phyloP scores from a whole-genome alignment of 495 filamentous ascomycete genomes.

The Xylaria sp. region DNA sequence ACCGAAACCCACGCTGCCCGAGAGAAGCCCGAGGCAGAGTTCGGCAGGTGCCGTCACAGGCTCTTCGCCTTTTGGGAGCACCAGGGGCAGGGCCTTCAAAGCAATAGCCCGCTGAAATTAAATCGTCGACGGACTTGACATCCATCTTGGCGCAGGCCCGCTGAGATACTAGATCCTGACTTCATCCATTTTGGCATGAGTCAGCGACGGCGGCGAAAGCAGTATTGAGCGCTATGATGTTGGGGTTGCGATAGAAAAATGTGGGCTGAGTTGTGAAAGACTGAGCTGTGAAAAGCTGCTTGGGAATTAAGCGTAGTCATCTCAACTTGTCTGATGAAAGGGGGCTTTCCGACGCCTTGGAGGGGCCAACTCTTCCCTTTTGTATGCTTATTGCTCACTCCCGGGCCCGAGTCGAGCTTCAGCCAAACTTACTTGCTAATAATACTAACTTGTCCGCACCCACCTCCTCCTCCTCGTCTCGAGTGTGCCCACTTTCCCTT shows the following conservation, averaged over 20 bases:
- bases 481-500: not conserved
- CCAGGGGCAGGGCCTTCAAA: not conserved
- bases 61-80: not conserved
- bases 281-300: not conserved
- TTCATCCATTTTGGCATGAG: not conserved
- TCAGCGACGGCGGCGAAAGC: not conserved
- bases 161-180: not conserved
- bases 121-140: not conserved
- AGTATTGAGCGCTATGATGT: not conserved
- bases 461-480: not conserved
- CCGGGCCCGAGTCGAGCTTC: not conserved
- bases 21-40: not conserved
- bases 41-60: not conserved
- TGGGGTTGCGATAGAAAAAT: not conserved
- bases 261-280: not conserved
- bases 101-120: not conserved
- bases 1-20: not conserved
- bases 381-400: not conserved
- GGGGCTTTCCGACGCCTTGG: not conserved
- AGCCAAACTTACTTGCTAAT: not conserved
- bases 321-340: slow-evolving; percentile 1
- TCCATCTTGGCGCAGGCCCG: not conserved
- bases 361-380: not conserved
- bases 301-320: not conserved
- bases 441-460: not conserved